Percentiles rank a stretch among this genome's conserved stretches.
phyloP scores from a whole-genome alignment of 495 filamentous ascomycete species.

The Podospora sp. region DNA sequence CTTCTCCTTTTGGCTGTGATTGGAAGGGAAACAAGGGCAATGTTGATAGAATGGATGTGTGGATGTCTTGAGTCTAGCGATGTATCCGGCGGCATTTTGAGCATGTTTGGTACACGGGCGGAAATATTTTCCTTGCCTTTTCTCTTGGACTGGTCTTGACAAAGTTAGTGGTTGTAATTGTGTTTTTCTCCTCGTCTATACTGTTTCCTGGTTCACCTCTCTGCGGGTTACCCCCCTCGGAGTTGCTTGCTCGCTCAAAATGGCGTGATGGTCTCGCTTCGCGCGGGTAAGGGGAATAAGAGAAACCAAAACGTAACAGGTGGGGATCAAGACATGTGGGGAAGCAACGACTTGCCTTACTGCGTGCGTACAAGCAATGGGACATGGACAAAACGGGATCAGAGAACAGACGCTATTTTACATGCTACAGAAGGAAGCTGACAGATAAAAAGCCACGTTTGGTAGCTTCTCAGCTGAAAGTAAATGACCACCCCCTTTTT shows the following conservation, averaged over 20 bases:
- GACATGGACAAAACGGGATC: neutral
- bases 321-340: neutral
- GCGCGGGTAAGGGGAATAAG: constrained; percentile 1
- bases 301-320: constrained; percentile 10
- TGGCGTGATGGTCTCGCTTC: constrained; percentile 9
- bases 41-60: neutral
- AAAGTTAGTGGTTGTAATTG: neutral
- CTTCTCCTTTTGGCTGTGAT: neutral
- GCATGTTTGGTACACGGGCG: neutral
- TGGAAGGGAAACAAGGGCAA: neutral
- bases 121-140: neutral
- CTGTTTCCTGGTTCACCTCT: neutral
- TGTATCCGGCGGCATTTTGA: neutral
- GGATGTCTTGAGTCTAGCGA: constrained; percentile 4
- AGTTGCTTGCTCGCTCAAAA: neutral
- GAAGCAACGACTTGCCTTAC: neutral
- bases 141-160: constrained; percentile 1
- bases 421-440: neutral
- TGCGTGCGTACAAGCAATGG: too few relatives aligned
- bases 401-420: neutral
- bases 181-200: neutral
- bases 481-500: too few relatives aligned
- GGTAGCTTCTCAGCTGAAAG: neutral
- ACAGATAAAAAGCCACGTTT: neutral
- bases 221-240: neutral